These are phyloP conservation scores for Ustilago tritici DNA, from an alignment of 1,284 basidiomycete species.

Conservation along the genomic window DNA sequence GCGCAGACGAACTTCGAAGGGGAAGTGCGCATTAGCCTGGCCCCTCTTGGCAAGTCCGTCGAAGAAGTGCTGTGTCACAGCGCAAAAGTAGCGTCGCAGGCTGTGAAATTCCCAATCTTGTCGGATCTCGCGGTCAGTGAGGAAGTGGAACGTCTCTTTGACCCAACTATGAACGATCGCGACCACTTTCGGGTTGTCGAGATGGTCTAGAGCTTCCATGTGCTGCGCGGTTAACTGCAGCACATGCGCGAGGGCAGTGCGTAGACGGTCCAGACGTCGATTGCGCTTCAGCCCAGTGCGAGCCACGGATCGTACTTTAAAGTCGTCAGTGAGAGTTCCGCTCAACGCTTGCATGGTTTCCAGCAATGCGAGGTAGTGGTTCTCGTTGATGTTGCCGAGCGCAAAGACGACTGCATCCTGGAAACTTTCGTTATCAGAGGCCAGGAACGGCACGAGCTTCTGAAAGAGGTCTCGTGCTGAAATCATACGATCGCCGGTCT, in stretches of 20 bases:
- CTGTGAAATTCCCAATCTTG: slow-evolving; percentile 84
- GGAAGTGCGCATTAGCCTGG: slow-evolving; percentile 82
- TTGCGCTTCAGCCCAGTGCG: slow-evolving; percentile 71
- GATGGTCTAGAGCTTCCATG: slow-evolving; percentile 79
- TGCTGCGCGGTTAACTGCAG: slow-evolving; percentile 86
- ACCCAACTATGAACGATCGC: slow-evolving; percentile 87
- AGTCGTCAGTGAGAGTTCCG: slow-evolving; percentile 84
- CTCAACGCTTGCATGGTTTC: slow-evolving; percentile 85
- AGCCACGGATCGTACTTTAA: slow-evolving; percentile 70
- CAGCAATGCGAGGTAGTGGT: slow-evolving; percentile 82
- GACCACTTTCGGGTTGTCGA: slow-evolving; percentile 77
- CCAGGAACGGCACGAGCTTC: slow-evolving; percentile 86
- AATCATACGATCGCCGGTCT: slow-evolving; percentile 76
- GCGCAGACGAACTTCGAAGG: slow-evolving; percentile 80
- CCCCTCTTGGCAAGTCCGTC: slow-evolving; percentile 79
- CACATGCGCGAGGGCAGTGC: slow-evolving; percentile 89
- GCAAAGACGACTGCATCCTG: slow-evolving; percentile 87
- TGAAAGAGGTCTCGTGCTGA: slow-evolving; percentile 83
- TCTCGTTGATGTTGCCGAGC: slow-evolving; percentile 84
- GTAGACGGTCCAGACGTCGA: slow-evolving; percentile 82
- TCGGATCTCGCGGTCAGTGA: slow-evolving; percentile 79
- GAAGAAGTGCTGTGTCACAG: slow-evolving; percentile 86
- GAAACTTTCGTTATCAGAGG: slow-evolving; percentile 84
- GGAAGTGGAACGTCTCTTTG: slow-evolving; percentile 81
- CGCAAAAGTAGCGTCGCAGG: slow-evolving; percentile 88